phyloP scores from a whole-genome alignment of 1,284 basidiomycete genomes.

The Cryptococcus deneoformans region DNA sequence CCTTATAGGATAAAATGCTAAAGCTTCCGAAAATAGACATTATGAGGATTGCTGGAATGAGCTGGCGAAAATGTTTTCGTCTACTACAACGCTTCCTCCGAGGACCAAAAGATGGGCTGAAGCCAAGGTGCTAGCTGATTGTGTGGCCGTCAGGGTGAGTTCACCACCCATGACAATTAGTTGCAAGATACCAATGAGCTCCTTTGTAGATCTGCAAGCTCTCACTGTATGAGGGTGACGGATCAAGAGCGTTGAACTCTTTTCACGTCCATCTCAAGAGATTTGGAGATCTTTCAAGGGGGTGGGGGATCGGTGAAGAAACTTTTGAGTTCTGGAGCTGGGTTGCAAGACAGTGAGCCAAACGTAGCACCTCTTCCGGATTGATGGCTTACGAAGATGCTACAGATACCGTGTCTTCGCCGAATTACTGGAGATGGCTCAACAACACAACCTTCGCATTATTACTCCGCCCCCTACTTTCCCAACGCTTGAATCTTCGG shows the following conservation, averaged over 20 bases:
- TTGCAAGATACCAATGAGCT: constrained; percentile 1
- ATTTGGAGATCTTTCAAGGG: constrained; percentile 82
- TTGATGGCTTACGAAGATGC: neutral
- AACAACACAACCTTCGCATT: constrained; percentile 64
- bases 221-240: constrained; percentile 82
- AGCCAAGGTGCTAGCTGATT: constrained; percentile 92
- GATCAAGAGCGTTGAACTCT: constrained; percentile 70
- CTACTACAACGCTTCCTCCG: constrained; percentile 78
- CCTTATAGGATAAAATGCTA: neutral
- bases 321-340: constrained; percentile 93
- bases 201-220: constrained; percentile 70
- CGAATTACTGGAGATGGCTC: constrained; percentile 80
- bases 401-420: constrained; percentile 77
- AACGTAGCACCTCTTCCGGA: neutral
- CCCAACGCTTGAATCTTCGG: constrained; percentile 31
- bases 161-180: neutral
- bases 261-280: constrained; percentile 78
- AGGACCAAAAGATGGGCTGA: constrained; percentile 98
- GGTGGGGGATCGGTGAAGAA: constrained; percentile 57
- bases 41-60: constrained; percentile 87
- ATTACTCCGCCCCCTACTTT: constrained; percentile 48
- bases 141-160: constrained; percentile 76
- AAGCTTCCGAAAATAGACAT: constrained; percentile 57
- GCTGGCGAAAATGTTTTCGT: constrained; percentile 79
- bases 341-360: constrained; percentile 82